Conservation (phyloP, 345 rosid species). For the Moricandia moricandioides region DNA sequence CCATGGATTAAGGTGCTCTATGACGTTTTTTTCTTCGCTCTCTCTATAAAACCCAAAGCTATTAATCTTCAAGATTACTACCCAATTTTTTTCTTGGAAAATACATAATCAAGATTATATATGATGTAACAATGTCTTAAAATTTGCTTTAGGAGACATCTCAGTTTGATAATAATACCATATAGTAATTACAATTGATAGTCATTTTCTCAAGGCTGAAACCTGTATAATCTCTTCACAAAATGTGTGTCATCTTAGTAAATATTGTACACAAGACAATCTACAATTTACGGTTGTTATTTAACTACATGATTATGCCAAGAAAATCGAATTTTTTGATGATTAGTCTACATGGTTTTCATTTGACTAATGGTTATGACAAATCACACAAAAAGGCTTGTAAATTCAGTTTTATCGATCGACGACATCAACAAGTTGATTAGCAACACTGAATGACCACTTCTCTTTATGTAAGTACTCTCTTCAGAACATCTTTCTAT, state of each 20-base stretch:
- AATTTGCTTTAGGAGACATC: not conserved
- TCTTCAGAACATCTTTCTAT: conserved; percentile 6
- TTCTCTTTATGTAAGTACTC: not conserved
- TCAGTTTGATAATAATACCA: not conserved
- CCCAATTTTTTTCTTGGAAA: not conserved
- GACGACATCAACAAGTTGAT: conserved; percentile 17
- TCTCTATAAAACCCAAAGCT: not conserved
- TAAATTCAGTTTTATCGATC: not conserved
- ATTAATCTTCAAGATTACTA: not conserved
- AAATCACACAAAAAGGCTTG: not conserved
- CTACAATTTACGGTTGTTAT: not conserved
- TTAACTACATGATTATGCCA: not conserved
- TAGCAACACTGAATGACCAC: conserved; percentile 22
- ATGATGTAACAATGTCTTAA: not conserved
- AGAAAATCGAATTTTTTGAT: not conserved
- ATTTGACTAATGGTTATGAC: not conserved
- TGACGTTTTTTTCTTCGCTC: too few species aligned
- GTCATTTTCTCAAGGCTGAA: too few species aligned
- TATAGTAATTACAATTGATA: too few species aligned
- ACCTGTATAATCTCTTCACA: not conserved
- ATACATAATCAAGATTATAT: not conserved
- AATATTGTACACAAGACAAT: conserved; percentile 4
- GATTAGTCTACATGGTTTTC: not conserved
- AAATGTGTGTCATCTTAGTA: not conserved
- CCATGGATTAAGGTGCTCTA: too few species aligned